These are phyloP conservation scores for Pythium pyrilobum DNA, from an alignment of 352 stramenopile genomes.

Conservation along the genomic window DNA sequence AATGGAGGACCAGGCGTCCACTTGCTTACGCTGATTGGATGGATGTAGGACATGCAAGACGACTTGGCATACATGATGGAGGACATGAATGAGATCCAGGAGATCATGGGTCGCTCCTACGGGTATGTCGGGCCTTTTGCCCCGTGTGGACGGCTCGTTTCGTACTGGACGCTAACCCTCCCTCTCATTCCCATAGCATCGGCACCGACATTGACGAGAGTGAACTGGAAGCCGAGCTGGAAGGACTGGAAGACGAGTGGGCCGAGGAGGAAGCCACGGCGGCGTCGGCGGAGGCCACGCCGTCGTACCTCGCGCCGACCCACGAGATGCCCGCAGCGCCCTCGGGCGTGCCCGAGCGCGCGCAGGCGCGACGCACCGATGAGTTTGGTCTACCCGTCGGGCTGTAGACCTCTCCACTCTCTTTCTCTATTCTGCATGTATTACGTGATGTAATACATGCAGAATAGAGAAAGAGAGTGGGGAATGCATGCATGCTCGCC, in stretches of 20 bases:
- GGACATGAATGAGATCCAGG: slow-evolving; percentile 98
- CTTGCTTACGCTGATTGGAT: too few relatives aligned
- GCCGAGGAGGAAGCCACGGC: slow-evolving; percentile 66
- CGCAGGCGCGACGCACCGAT: slow-evolving; percentile 37
- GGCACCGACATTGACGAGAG: slow-evolving; percentile 93
- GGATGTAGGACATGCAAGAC: slow-evolving; percentile 93
- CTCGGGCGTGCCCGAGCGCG: slow-evolving; percentile 32
- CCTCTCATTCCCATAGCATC: slow-evolving; percentile 43
- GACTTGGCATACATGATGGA: slow-evolving; percentile 97
- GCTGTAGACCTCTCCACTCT: slow-evolving; percentile 1
- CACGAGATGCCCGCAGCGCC: slow-evolving; percentile 60
- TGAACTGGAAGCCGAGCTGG: slow-evolving; percentile 93
- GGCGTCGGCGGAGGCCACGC: slow-evolving; percentile 37
- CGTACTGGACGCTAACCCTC: background rate
- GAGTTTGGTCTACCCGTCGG: slow-evolving; percentile 70
- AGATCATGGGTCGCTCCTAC: slow-evolving; percentile 95
- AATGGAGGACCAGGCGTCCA: too few relatives aligned
- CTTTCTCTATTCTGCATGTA: background rate
- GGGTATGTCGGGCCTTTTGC: slow-evolving; percentile 31
- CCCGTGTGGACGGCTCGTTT: background rate
- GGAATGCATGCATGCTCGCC: too few relatives aligned
- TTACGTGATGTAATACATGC: too few relatives aligned
- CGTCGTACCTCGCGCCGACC: slow-evolving; percentile 58
- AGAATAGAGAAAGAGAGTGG: background rate
- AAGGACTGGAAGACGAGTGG: slow-evolving; percentile 92